Base-by-base conservation (phyloP, 139 green algal genomes). In the Micractinium sp. region DNA sequence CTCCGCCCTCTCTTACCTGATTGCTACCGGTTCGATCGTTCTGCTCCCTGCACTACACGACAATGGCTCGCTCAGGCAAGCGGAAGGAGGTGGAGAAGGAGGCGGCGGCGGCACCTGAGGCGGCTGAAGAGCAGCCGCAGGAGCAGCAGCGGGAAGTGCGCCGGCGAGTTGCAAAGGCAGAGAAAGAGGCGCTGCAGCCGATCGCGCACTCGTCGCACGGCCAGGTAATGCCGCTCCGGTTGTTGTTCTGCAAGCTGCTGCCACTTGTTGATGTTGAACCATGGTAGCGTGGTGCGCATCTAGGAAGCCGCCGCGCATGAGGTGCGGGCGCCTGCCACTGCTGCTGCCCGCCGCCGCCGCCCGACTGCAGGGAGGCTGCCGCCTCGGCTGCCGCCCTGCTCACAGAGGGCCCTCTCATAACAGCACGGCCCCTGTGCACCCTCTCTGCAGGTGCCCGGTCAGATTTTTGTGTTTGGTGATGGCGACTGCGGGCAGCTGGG, bases 401-500 rank as follows among this genome's bases (percentile, higher is more conserved):
- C 39, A 13, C n/a, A 81, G 5, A 38, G 12, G 35, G 14, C 19
- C 25, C 29, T 22, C 12, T 33, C 81, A 22, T 35, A 61, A 33
- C 38, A 29, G 19, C 29, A 38, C 16, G 63, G n/a, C 27, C 41
- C 14, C 5, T 2, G 25, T 38, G 18, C 56, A 15, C n/a, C 5
- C 36, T 13, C 81, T 0, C 25, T 53, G 47, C 93, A 95, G 93
- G 88, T 91, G 33, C 27, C 91, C 3, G 94, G 87, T 12, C 33
- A 91, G 20, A 29, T 96, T 23, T 96, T 93, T 79, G 81, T 96
- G 71, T 85, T 93, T 85, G 94, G 94, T 18, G 89, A 93, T 15
- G 95, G 93, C 12, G 93, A 95, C 91, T 95, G 92, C 87, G 95
- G 94, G 4, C 95, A 97, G 86, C 92, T 97, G 53, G 95, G 94